Conservation (phyloP, 805 yeast genomes). For the Suhomyces faveliae region DNA sequence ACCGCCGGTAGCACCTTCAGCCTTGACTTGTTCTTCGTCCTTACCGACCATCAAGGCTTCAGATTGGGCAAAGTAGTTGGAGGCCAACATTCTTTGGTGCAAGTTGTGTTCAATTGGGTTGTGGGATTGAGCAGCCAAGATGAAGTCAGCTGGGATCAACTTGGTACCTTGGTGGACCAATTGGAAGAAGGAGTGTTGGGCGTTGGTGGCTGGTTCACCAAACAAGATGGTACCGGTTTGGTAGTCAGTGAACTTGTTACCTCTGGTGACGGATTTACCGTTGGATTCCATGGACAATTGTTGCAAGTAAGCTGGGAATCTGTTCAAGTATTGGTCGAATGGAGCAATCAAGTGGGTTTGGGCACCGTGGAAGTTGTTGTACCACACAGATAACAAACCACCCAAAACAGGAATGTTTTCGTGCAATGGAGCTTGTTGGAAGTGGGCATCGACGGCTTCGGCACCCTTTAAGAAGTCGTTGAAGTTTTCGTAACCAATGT, state of each 20-base stretch:
- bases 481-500: conserved; percentile 94
- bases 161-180: conserved; percentile 99
- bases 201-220: conserved; percentile 98
- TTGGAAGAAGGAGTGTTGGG: conserved; percentile 99
- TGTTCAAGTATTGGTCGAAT: conserved; percentile 96
- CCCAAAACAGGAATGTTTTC: conserved; percentile 91
- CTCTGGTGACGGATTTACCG: conserved; percentile 96
- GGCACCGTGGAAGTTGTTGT: conserved; percentile 96
- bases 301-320: conserved; percentile 99
- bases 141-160: conserved; percentile 94
- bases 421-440: conserved; percentile 77
- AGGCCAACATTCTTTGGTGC: conserved; percentile 98
- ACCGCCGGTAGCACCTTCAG: conserved; percentile 85
- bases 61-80: conserved; percentile 97
- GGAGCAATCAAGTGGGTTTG: conserved; percentile 99
- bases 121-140: conserved; percentile 95
- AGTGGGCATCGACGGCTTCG: conserved; percentile 94
- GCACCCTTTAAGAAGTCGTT: conserved; percentile 94
- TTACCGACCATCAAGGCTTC: conserved; percentile 98
- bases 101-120: conserved; percentile 92
- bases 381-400: conserved; percentile 95
- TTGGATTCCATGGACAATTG: conserved; percentile 98
- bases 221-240: conserved; percentile 94
- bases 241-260: conserved; percentile 86
- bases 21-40: conserved; percentile 74